phyloP scores from a whole-genome alignment of 1,284 basidiomycete genomes.

The Trametes hirsuta region DNA sequence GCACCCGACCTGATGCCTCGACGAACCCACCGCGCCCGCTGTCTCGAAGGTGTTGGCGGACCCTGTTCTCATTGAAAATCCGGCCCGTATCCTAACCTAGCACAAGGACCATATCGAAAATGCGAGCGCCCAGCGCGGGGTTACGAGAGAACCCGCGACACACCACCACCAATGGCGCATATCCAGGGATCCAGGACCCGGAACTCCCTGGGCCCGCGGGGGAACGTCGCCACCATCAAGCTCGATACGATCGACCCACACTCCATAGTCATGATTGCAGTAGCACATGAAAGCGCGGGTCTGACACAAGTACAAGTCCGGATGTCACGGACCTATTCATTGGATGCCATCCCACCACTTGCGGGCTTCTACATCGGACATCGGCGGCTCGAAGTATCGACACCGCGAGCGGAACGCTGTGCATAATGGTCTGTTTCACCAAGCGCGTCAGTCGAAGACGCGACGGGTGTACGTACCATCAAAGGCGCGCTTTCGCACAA shows the following conservation, averaged over 20 bases:
- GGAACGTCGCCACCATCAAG: not conserved
- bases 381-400: constrained; percentile 77
- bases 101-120: no score
- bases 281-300: not conserved
- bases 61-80: no score
- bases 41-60: no score
- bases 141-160: no score
- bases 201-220: not conserved
- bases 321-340: constrained; percentile 1
- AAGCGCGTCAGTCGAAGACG: constrained; percentile 12
- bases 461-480: constrained; percentile 58
- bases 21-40: no score
- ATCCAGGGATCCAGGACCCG: not conserved
- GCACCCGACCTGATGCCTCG: no score
- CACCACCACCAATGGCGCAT: not conserved
- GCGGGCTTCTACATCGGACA: constrained; percentile 60
- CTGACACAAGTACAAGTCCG: not conserved
- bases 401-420: constrained; percentile 83
- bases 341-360: constrained; percentile 71
- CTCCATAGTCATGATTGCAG: not conserved
- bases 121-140: no score
- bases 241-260: not conserved
- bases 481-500: constrained; percentile 76
- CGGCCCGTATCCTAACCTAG: no score
- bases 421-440: constrained; percentile 20